Conservation (phyloP, 768 basidiomycete genomes). For the Termitomyces sp. region DNA sequence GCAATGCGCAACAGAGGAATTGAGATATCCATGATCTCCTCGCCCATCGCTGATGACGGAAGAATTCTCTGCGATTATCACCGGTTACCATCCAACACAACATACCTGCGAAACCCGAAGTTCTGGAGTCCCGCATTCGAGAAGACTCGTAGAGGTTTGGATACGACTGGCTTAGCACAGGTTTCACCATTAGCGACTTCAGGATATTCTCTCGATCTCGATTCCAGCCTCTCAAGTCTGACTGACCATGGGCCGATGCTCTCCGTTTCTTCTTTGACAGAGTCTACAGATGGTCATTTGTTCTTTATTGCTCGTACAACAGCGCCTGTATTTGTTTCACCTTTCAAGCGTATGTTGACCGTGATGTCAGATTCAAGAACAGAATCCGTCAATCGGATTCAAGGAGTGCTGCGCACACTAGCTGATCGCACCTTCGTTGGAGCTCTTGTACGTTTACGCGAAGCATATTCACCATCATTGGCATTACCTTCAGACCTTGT, state of each 20-base stretch:
- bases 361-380: constrained; percentile 6
- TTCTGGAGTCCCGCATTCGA: constrained; percentile 26
- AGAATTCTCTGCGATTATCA: constrained; percentile 40
- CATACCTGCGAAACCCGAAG: constrained; percentile 6
- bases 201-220: constrained; percentile 42
- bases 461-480: constrained; percentile 19
- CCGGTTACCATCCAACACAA: constrained; percentile 38
- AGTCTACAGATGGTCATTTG: constrained; percentile 20
- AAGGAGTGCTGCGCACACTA: constrained; percentile 17
- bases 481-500: constrained; percentile 34
- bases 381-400: constrained; percentile 4
- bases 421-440: constrained; percentile 12
- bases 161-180: background rate
- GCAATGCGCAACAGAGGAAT: constrained; percentile 98
- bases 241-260: constrained; percentile 36
- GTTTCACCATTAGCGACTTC: constrained; percentile 25
- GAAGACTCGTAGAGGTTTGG: constrained; percentile 32
- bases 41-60: constrained; percentile 41
- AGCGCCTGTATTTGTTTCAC: constrained; percentile 24
- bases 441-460: constrained; percentile 16
- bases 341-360: constrained; percentile 26
- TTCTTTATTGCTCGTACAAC: constrained; percentile 35
- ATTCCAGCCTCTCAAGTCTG: constrained; percentile 40
- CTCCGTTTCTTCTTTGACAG: constrained; percentile 14
- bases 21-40: constrained; percentile 60